Base-by-base conservation (phyloP, 495 filamentous ascomycete species). In the Sordaria brevicollis region DNA sequence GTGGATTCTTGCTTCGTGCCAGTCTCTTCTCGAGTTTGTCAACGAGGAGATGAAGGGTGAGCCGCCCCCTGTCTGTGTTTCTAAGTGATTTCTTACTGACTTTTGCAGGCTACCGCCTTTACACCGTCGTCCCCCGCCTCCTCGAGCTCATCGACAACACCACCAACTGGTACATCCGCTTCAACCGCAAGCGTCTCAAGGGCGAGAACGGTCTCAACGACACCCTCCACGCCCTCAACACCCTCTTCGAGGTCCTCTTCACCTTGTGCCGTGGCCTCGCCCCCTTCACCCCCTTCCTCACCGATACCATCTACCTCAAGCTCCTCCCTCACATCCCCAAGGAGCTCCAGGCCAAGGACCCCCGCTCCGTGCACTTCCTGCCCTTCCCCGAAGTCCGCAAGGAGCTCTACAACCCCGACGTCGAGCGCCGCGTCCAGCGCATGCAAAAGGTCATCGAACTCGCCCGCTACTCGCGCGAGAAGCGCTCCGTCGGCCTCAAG, bases 91-190 rank as follows among this genome's bases (percentile, higher is more conserved):
- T 2, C 2, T 68, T 65, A 17, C 73, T 79, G 13, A 79, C 70
- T 17, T 21, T 65, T 25, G 17, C 29, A 89, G 89, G 74, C 5
- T 96, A 95, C 79, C 91, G 93, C 21, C 79, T 96, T 35, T 99
- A 97, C 79, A 99, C 95, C 8, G 95, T 99, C 29, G 94, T 97
- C 67, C 95, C 96, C 19, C 88, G 91, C 67, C 81, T 99, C 69
- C 86, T 99, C 35, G 87, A 86, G 68, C 86, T 97, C 78, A 95
- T 98, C 72, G 95, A 99, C 76, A 93, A 95, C 80, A 92, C 92
- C 6, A 98, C 95, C 2, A 99, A 99, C 81, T 99, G 96, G 96
- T 99, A 99, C 79, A 99, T 99, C 77, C 88, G 94, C n/a, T 97
- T 98, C 85, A 99, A 99, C 83, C 89, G 95, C 35, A 93, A 93